Percentiles rank a stretch among this genome's conserved stretches.
Evolutionary conservation across 495 filamentous ascomycete species (phyloP).

Genomic region (Ramalina intermedia): DNA sequence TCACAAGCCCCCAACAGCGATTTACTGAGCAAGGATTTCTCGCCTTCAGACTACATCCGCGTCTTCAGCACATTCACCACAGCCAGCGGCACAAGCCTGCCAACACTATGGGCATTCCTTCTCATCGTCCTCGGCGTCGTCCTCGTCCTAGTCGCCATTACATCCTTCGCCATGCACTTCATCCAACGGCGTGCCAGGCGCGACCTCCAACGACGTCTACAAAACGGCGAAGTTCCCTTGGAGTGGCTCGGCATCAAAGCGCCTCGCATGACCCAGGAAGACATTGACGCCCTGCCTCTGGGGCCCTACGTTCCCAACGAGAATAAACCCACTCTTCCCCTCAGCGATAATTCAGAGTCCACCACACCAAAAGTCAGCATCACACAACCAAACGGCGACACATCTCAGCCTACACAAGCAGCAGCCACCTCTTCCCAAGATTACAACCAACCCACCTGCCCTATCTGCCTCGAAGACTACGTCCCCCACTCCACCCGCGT

Average conservation of each 20-base stretch:
- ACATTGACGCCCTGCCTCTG: slow-evolving; percentile 56
- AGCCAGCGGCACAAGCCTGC: slow-evolving; percentile 29
- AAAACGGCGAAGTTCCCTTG: slow-evolving; percentile 61
- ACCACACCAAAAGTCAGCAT: slow-evolving; percentile 9
- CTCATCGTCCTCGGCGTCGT: slow-evolving; percentile 68
- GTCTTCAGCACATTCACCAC: slow-evolving; percentile 50
- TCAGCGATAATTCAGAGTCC: slow-evolving; percentile 7
- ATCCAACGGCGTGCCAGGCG: slow-evolving; percentile 53
- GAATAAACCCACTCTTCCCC: background rate
- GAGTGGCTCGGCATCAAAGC: slow-evolving; percentile 67
- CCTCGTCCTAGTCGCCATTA: slow-evolving; percentile 44
- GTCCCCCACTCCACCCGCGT: slow-evolving; percentile 50
- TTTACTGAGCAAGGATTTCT: slow-evolving; percentile 29
- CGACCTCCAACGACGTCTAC: slow-evolving; percentile 50
- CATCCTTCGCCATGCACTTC: slow-evolving; percentile 58
- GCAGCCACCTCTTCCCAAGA: slow-evolving; percentile 23
- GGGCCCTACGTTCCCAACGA: slow-evolving; percentile 36
- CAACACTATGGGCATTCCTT: slow-evolving; percentile 70
- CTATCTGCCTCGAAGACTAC: slow-evolving; percentile 79
- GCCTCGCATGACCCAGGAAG: slow-evolving; percentile 50
- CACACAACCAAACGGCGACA: background rate
- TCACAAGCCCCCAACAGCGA: slow-evolving; percentile 41
- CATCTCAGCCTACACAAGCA: background rate
- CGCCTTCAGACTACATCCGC: slow-evolving; percentile 30
- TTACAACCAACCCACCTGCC: slow-evolving; percentile 58